Evolutionary conservation across 2,329 filamentous ascomycete genomes (phyloP).

Genomic region (Microcyclosporella mali): DNA sequence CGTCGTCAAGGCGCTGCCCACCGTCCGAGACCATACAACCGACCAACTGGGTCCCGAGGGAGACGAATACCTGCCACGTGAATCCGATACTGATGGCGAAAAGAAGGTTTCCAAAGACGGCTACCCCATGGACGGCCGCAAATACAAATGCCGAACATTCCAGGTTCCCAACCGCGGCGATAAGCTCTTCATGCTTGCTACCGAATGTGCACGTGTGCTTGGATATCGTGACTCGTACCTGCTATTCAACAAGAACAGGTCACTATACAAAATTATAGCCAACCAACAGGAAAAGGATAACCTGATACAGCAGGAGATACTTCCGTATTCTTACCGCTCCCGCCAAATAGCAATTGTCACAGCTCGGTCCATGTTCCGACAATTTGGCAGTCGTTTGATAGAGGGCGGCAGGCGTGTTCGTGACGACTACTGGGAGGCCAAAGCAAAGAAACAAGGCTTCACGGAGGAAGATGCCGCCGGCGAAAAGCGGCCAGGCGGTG

Average conservation of each 20-base stretch:
- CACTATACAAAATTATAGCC: slow-evolving; percentile 94
- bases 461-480: slow-evolving; percentile 94
- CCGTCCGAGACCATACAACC: slow-evolving; percentile 93
- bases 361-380: slow-evolving; percentile 94
- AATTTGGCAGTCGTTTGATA: slow-evolving; percentile 93
- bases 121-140: slow-evolving; percentile 71
- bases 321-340: slow-evolving; percentile 97
- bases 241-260: slow-evolving; percentile 97
- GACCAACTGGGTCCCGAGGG: slow-evolving; percentile 84
- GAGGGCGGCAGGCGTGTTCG: slow-evolving; percentile 82
- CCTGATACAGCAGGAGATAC: slow-evolving; percentile 85
- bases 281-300: slow-evolving; percentile 95
- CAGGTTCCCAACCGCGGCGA: slow-evolving; percentile 83
- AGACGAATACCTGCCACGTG: slow-evolving; percentile 91
- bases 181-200: slow-evolving; percentile 97
- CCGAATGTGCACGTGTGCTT: slow-evolving; percentile 88
- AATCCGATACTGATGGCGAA: slow-evolving; percentile 88
- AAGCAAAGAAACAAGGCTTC: slow-evolving; percentile 94
- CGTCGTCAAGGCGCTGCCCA: slow-evolving; percentile 88
- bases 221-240: slow-evolving; percentile 97
- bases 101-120: slow-evolving; percentile 85
- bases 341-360: slow-evolving; percentile 97
- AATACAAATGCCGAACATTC: slow-evolving; percentile 91
- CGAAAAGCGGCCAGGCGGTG: slow-evolving; percentile 88
- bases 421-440: slow-evolving; percentile 98